Evolutionary conservation across 306 rosid genomes (phyloP).

Genomic region (Prunus fruticosa): DNA sequence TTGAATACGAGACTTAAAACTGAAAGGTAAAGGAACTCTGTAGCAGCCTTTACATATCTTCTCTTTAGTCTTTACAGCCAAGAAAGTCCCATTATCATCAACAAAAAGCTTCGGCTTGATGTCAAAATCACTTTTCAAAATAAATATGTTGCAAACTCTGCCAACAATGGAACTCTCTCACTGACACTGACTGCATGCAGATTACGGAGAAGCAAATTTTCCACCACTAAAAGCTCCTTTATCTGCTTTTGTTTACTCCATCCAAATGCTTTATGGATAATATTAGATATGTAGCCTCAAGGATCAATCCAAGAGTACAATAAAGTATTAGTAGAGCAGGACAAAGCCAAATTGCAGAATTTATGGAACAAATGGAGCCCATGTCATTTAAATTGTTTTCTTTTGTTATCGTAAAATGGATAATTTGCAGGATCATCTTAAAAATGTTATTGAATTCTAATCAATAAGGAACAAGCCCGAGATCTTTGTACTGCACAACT

Average conservation of each 20-base stretch:
- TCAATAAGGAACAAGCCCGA: background rate
- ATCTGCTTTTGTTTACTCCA: background rate
- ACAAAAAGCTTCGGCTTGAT: constrained; percentile 17
- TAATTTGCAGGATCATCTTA: background rate
- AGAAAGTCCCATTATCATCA: constrained; percentile 29
- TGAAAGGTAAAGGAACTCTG: constrained; percentile 10
- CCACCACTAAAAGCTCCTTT: constrained; percentile 20
- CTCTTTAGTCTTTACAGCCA: constrained; percentile 37
- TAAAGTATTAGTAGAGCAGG: too few relatives aligned
- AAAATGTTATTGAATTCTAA: background rate
- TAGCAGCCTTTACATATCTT: constrained; percentile 29
- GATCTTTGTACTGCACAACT: too few relatives aligned
- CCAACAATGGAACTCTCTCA: constrained; percentile 1
- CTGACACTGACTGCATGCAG: background rate
- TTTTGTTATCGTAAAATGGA: background rate
- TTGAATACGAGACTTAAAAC: background rate
- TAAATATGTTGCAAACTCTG: constrained; percentile 14
- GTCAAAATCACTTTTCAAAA: constrained; percentile 33
- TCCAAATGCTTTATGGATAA: constrained; percentile 12
- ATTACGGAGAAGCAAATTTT: constrained; percentile 27
- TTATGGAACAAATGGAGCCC: constrained; percentile 17
- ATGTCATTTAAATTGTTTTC: background rate
- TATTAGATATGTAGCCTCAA: background rate
- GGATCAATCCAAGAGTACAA: background rate
- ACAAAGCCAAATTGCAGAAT: constrained; percentile 3